Evolutionary conservation across 2,329 filamentous ascomycete species (phyloP), one percentile per base, ranked within the genome.

Genomic region (Tolypocladium sp.): DNA sequence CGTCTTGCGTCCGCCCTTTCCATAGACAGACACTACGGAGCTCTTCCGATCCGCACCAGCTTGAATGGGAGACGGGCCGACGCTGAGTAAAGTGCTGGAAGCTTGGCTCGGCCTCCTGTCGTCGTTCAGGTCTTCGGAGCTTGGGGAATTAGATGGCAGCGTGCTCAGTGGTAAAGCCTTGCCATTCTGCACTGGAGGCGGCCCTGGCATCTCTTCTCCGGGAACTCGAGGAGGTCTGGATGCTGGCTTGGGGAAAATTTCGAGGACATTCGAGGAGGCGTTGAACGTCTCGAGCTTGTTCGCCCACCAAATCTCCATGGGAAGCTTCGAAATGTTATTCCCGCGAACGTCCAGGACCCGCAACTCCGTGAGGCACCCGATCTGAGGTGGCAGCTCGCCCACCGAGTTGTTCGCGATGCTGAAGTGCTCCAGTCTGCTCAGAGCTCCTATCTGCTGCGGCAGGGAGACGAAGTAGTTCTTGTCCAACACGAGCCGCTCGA

Each of bases 221-320:
- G 83, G 82, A 12, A 81, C 73, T 56, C 88, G 85, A 22, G 86
- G 83, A 54, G 85, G 77, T 55, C 90, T 85, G 10, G 88, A 88
- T 2, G 87, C 82, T 27, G 91, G 91, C 70, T 96, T 97, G 1
- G 94, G 94, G 69, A 99, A 97, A 46, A 84, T 86, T 56, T 92
- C 89, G 25, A 99, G 80, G 8, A 97, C 88, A 66, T 99, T 99
- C 13, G 94, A 97, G 0, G 93, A 97, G 15, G 96, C 87, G 67
- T 99, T 99, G 60, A 99, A 82, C 0, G 89, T 93, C 73, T 97
- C 92, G 58, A 99, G 76, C 69, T 89, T 92, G 66, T 88, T 88
- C 57, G 93, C 93, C 80, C 91, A 93, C 94, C 94, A 99, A n/a
- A 99, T 82, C 69, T 99, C 94, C 69, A 90, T 85, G 2, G 94